Conservation (phyloP, 2,329 filamentous ascomycete species). For the Curvularia sp. region DNA sequence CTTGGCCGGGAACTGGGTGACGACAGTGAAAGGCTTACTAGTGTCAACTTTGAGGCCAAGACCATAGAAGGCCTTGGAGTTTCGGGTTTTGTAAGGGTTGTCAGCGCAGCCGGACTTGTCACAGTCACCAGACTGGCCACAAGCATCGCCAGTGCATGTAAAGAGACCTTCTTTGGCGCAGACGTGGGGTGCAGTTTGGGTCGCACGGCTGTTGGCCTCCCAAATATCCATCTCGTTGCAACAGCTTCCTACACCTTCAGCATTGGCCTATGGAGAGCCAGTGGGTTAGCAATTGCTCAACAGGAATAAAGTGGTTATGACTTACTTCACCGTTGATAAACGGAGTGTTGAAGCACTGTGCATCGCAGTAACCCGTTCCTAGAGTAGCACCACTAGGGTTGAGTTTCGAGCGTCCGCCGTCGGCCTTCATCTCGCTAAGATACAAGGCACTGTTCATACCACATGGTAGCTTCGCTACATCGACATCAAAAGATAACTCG, state of each 20-base stretch:
- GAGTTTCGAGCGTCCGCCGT: constrained; percentile 44
- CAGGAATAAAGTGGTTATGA: background rate
- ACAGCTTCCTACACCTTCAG: constrained; percentile 57
- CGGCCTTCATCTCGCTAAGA: constrained; percentile 50
- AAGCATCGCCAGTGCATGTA: constrained; percentile 53
- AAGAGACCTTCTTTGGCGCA: constrained; percentile 57
- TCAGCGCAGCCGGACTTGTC: constrained; percentile 48
- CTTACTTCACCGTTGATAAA: constrained; percentile 50
- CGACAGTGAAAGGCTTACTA: constrained; percentile 66
- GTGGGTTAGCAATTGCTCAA: constrained; percentile 48
- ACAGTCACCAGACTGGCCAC: constrained; percentile 42
- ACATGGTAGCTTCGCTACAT: constrained; percentile 57
- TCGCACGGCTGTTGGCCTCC: constrained; percentile 61
- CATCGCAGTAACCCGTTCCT: constrained; percentile 65
- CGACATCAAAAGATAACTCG: constrained; percentile 76
- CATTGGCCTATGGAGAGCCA: constrained; percentile 52
- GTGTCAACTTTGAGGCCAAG: constrained; percentile 62
- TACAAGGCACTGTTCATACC: constrained; percentile 54
- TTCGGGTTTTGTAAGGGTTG: constrained; percentile 41
- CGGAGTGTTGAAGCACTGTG: constrained; percentile 55
- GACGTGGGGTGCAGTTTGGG: constrained; percentile 58
- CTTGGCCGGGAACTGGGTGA: constrained; percentile 71
- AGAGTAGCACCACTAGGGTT: constrained; percentile 63
- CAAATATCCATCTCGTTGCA: constrained; percentile 65
- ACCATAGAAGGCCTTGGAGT: constrained; percentile 40